A percentile compares a stretch with the other conserved stretches of the same genome.
These are phyloP conservation scores for Sphagnum tenellum DNA, from an alignment of 225 moss, liverwort and hornwort species.

Conservation along the genomic window DNA sequence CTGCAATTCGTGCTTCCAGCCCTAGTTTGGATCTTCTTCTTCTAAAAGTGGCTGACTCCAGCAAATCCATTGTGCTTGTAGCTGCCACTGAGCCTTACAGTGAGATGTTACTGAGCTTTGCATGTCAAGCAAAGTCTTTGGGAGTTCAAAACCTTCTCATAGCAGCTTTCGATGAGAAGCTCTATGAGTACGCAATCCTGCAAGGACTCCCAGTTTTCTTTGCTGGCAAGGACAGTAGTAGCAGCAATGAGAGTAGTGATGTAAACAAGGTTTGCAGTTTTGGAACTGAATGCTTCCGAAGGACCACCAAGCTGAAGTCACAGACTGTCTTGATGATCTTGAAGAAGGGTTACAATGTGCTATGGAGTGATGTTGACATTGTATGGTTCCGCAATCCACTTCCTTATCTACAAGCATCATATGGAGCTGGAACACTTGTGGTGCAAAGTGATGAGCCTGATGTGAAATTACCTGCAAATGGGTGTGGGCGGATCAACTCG, in stretches of 20 bases:
- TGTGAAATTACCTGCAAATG: constrained; percentile 22
- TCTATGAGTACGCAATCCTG: constrained; percentile 34
- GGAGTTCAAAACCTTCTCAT: constrained; percentile 38
- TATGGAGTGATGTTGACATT: constrained; percentile 50
- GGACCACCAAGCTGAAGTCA: constrained; percentile 21
- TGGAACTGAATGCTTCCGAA: constrained; percentile 6
- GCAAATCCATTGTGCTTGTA: constrained; percentile 41
- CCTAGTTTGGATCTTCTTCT: constrained; percentile 29
- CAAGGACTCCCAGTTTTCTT: constrained; percentile 51
- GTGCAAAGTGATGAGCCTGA: constrained; percentile 40
- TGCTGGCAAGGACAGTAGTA: constrained; percentile 1
- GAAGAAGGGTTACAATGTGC: constrained; percentile 31
- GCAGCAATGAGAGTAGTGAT: too few relatives aligned
- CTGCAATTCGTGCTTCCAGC: constrained; percentile 13
- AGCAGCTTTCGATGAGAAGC: constrained; percentile 30
- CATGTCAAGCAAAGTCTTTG: constrained; percentile 30
- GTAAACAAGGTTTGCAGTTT: neutral
- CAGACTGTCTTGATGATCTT: constrained; percentile 20
- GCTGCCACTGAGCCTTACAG: constrained; percentile 16
- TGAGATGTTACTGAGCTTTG: constrained; percentile 45
- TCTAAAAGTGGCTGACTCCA: constrained; percentile 18
- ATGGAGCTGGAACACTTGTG: constrained; percentile 5
- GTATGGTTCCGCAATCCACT: constrained; percentile 52
- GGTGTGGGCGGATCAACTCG: constrained; percentile 18
- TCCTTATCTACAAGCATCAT: constrained; percentile 12